Evolutionary conservation across 257 asterid genomes (phyloP), one percentile per base, ranked within the genome.

Genomic region (Echites panduratus): DNA sequence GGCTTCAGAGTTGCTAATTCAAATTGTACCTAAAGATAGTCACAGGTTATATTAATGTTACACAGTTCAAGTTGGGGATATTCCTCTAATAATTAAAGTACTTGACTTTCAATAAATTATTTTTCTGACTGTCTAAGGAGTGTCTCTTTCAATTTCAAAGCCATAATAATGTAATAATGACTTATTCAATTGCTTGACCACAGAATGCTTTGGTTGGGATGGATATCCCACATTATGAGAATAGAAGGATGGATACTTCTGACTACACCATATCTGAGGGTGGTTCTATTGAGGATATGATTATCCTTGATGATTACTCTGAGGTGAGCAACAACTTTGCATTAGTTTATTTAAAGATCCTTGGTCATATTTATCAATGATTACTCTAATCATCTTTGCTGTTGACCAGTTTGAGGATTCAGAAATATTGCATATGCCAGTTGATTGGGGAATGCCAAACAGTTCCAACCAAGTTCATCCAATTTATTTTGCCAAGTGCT

Each of bases 121-220:
- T 64, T 4, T 45, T 12, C 19, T 68, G 45, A 73, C n/a, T 43
- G 68, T 73, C 44, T 64, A 9, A 9, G 43, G 24, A 32, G 4
- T 38, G 10, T 58, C 7, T 68, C 38, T 35, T 41, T 1, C 47
- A 24, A 45, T 66, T 40, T 66, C 47, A 44, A 70, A 49, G 38
- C 50, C n/a, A 19, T 52, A 44, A 43, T 68, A n/a, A 71, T 78
- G 65, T 65, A 38, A 64, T 76, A 52, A 80, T 71, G 70, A 63
- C 43, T 27, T 75, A 44, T 72, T 64, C 71, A 58, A 78, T 80
- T 81, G 29, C 63, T 69, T 82, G 70, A 73, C 67, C 78, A 70
- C 86, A 90, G 97, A 86, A 83, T 54, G 93, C 82, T 58, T 79
- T 90, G 75, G 78, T 90, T 81, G 97, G 90, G 79, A 89, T 90